Evolutionary conservation across 202 grass and related monocot species (phyloP), one percentile per base, ranked within the genome.

Genomic region (Carex sylvatica): DNA sequence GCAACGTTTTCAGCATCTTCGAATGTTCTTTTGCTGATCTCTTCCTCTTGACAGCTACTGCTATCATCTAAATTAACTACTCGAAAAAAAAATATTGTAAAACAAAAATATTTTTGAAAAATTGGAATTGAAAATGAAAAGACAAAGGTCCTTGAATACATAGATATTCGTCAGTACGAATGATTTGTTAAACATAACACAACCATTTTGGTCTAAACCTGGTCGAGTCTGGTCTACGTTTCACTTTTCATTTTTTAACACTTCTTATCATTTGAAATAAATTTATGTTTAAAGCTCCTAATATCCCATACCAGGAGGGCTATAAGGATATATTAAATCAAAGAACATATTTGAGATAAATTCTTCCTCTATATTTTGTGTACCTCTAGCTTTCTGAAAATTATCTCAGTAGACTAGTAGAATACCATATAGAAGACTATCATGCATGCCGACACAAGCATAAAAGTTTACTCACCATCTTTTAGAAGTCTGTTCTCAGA

Each of bases 1-100:
- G 91, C 94, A 47, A 87, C 49, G 49, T 97, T 84, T 78, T 89
- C 83, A 80, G 76, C 94, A 82, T 92, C 91, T 38, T 73, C 75
- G 38, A 72, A n/a, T 6, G 80, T 16, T 47, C 47, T 90, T 80
- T 88, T 72, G 24, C 83, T 84, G 70, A 90, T 93, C 82, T 80
- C 71, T 83, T 80, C 59, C 66, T 54, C 80, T 68, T 68, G 7
- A 18, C 61, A 49, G 49, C 23, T 52, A 54, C 7, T 31, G 36
- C 15, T 82, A 52, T 82, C 80, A 63, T 80, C 40, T 65, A 65
- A 65, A 28, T 42, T 49, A 56, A 65, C 78, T 80, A 61, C 33
- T 28, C 6, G 49, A 80, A 65, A 80, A 65, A 65, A 80, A 51
- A 46, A 51, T 33, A 51, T 30, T 65, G 46, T 15, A 30, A 51